Evolutionary conservation across 805 yeast species (phyloP).

Genomic region (Candida pini): DNA sequence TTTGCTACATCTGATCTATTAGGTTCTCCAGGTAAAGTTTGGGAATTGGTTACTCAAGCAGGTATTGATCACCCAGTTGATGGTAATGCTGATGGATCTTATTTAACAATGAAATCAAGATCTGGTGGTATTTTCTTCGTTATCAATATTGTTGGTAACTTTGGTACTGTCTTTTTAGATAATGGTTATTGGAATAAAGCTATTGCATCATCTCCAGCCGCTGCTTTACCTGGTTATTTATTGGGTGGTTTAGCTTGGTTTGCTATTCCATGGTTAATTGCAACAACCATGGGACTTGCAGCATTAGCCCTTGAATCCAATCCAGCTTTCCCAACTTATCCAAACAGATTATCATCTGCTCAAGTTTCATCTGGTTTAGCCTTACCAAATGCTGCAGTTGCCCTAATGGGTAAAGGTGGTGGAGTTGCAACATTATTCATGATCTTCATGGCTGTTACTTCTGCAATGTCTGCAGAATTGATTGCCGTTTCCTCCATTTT

Average conservation of each 20-base stretch:
- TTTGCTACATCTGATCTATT: slow-evolving; percentile 25
- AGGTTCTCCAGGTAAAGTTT: slow-evolving; percentile 31
- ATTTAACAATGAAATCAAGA: too few relatives aligned
- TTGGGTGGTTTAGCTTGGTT: too few relatives aligned
- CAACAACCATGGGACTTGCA: too few relatives aligned
- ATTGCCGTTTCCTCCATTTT: slow-evolving; percentile 36
- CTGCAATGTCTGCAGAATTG: slow-evolving; percentile 37
- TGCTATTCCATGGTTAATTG: too few relatives aligned
- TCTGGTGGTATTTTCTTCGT: too few relatives aligned
- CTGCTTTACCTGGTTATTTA: too few relatives aligned
- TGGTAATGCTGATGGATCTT: too few relatives aligned
- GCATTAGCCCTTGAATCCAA: slow-evolving; percentile 29
- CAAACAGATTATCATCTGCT: slow-evolving; percentile 30
- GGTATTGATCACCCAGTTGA: too few relatives aligned
- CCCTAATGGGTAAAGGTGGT: slow-evolving; percentile 33
- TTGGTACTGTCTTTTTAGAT: too few relatives aligned
- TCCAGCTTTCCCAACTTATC: slow-evolving; percentile 36
- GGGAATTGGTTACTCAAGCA: slow-evolving; percentile 25
- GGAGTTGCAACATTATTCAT: slow-evolving; percentile 37
- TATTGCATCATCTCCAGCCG: too few relatives aligned
- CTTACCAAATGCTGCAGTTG: slow-evolving; percentile 29
- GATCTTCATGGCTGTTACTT: slow-evolving; percentile 37
- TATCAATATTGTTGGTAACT: too few relatives aligned
- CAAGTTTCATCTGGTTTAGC: slow-evolving; percentile 38
- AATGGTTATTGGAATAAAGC: too few relatives aligned